Base-by-base conservation (phyloP, 257 asterid species). In the Salvia splendens region DNA sequence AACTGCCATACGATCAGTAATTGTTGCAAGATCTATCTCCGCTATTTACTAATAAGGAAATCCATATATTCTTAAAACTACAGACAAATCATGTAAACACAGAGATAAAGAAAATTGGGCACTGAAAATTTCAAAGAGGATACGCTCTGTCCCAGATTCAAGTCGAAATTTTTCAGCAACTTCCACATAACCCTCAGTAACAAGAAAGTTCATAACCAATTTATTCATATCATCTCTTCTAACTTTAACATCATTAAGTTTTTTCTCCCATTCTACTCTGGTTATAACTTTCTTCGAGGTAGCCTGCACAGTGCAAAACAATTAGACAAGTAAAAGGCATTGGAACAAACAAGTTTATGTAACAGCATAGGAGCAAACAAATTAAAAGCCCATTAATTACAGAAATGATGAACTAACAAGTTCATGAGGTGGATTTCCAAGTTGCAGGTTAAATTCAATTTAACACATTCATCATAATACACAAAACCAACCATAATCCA, bases 131-230 rank as follows among this genome's bases (percentile, higher is more conserved):
- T 41, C 4, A 67, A 60, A 40, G 60, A 33, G 89, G 92, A 89
- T 90, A 90, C 97, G 95, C 65, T 86, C 90, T 59, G 95, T 87
- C 60, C 97, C 97, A 16, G 95, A 87, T 77, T 90, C 97, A 71
- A 72, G 71, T 64, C 82, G 78, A 84, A 90, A 86, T 54, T 79
- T 87, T 66, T 87, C 95, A 30, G 95, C 95, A 50, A 87, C 95
- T 48, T 90, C 95, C 12, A 87, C 95, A 67, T 82, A 87, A 62
- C 95, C 97, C 83, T 87, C 94, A 0, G 94, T 87, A 48, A 86
- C 95, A 60, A 90, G 82, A 79, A 82, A 90, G 78, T 87, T 87
- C 95, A 90, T 90, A 73, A 87, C 94, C 82, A 90, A 66, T 70
- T 81, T 86, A 79, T 90, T 83, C 94, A 87, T 90, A 75, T 86